Evolutionary conservation across 73 alveolate genomes (phyloP), one percentile per base, ranked within the genome.

Genomic region (Durusdinium trenchii): DNA sequence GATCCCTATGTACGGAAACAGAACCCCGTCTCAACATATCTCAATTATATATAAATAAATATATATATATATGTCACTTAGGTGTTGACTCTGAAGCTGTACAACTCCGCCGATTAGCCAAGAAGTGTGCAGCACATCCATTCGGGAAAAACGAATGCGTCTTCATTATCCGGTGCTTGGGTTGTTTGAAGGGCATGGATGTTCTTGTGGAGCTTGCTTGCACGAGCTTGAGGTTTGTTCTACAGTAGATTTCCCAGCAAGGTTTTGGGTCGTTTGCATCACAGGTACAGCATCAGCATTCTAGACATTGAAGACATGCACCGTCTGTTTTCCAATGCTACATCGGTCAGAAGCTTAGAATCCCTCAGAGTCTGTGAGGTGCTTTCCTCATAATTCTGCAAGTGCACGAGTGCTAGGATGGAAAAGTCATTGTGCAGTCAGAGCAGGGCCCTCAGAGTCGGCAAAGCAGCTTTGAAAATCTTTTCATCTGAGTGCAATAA

Each of bases 271-370:
- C 85, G 14, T 78, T 78, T 6, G 18, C 23, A 36, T 23, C 82
- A 40, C 69, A 75, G 96, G 96, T 89, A 38, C 71, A 38, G 96
- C 96, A 69, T 89, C 60, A 89, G 96, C 86, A 89, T 89, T 48
- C 45, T 89, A 52, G 96, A 89, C 85, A 71, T 89, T 52, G 96
- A 89, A 64, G 96, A 89, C 86, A 89, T 89, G 96, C 96, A 89
- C 78, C 96, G 96, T 12, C 78, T 89, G 54, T 89, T 89, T 69
- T 67, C 86, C 50, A 89, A 67, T 47, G 94, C 94, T 38, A 84
- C 94, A 12, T 50, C 94, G 28, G 94, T 36, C 75, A 20, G 64
- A 62, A 51, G 42, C 32, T 62, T 38, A 4, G 52, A 32, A 40
- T 14, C 61, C 45, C 42, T 10, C 4, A 3, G 45, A 1, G 43